A percentile compares a stretch with the other conserved stretches of the same genome.
Conservation (phyloP, 169 alveolate species). For the Plasmodium berghei region DNA sequence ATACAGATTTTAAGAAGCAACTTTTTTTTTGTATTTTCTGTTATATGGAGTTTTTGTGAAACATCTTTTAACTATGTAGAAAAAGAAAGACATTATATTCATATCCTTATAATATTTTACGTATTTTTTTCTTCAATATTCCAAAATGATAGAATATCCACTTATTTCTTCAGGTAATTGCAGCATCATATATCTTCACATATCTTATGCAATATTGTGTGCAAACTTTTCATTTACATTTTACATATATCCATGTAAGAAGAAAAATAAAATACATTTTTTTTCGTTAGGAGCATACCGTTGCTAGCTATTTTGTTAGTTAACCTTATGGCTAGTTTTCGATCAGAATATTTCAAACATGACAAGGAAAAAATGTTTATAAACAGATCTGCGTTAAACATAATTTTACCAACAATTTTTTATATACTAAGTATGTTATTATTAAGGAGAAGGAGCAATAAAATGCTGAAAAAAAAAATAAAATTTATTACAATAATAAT, state of each 20-base stretch:
- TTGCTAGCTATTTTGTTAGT: constrained; percentile 12
- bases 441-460: constrained; percentile 27
- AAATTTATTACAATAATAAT: background rate
- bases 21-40: constrained; percentile 12
- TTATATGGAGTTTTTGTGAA: constrained; percentile 39
- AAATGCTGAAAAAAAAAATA: constrained; percentile 16
- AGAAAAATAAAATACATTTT: background rate
- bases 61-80: constrained; percentile 27
- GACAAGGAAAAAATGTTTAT: constrained; percentile 25
- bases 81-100: constrained; percentile 36
- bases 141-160: background rate
- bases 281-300: constrained; percentile 12
- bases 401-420: constrained; percentile 20
- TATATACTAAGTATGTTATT: constrained; percentile 28
- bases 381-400: constrained; percentile 13
- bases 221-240: background rate
- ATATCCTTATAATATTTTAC: constrained; percentile 13
- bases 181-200: background rate
- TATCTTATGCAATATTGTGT: background rate
- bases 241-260: background rate
- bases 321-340: constrained; percentile 5
- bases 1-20: constrained; percentile 6
- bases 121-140: constrained; percentile 7
- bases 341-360: constrained; percentile 32
- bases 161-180: constrained; percentile 27